phyloP scores from a whole-genome alignment of 768 basidiomycete species.

The Phylloporus arenicola region DNA sequence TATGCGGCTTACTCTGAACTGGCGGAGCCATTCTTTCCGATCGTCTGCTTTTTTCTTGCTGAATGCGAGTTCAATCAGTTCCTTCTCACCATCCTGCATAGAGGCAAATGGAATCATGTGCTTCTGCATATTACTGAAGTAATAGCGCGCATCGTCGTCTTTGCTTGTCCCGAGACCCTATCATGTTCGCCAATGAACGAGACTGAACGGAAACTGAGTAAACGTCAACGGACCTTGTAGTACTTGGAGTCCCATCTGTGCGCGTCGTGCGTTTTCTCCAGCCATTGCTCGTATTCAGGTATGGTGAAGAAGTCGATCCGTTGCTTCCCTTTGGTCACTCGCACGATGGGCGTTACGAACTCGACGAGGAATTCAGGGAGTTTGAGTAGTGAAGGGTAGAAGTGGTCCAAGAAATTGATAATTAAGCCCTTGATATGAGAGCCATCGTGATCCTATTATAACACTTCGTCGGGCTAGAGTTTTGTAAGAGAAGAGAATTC shows the following conservation, averaged over 20 bases:
- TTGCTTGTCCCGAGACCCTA: conserved; percentile 95
- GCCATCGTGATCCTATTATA: conserved; percentile 89
- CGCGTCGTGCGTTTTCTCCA: conserved; percentile 66
- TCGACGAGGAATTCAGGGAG: conserved; percentile 91
- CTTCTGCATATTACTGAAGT: conserved; percentile 87
- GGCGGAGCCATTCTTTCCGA: conserved; percentile 95
- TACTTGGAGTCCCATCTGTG: conserved; percentile 92
- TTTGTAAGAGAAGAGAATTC: background rate
- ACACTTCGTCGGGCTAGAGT: background rate
- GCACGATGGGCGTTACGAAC: conserved; percentile 97
- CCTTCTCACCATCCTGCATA: conserved; percentile 75
- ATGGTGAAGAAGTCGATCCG: conserved; percentile 92
- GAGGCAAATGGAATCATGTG: conserved; percentile 92
- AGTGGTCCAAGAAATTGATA: conserved; percentile 97
- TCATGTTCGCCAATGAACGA: conserved; percentile 1
- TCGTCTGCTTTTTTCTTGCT: conserved; percentile 99
- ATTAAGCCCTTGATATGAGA: conserved; percentile 99
- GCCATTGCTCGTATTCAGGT: conserved; percentile 93
- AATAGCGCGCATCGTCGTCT: conserved; percentile 84
- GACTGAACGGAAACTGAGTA: background rate
- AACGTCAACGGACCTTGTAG: conserved; percentile 71
- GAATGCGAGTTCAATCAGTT: conserved; percentile 94
- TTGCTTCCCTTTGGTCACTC: conserved; percentile 79
- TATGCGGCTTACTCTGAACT: conserved; percentile 62
- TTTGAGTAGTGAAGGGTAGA: conserved; percentile 90